Evolutionary conservation across 495 filamentous ascomycete genomes (phyloP).

Genomic region (Saxophila tyrrhenica): DNA sequence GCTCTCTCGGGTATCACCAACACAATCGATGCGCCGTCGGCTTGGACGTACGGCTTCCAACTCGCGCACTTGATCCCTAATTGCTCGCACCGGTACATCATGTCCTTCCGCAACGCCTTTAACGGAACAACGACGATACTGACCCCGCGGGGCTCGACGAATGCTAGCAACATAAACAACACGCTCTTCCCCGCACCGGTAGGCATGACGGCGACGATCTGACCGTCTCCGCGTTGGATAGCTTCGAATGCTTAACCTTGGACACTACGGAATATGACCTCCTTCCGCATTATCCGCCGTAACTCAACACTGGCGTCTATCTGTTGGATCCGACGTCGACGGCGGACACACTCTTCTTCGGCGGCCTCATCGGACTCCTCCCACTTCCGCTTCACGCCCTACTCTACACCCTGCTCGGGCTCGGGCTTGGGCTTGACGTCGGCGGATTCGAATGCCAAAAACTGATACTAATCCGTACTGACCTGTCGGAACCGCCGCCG

Average conservation of each 20-base stretch:
- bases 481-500: background rate
- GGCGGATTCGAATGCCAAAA: background rate
- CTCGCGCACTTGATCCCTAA: background rate
- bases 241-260: background rate
- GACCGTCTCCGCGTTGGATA: background rate
- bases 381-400: background rate
- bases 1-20: conserved; percentile 4
- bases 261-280: background rate
- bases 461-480: conserved; percentile 1
- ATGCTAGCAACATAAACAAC: conserved; percentile 3
- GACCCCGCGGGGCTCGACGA: background rate
- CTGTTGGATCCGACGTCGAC: background rate
- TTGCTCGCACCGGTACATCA: background rate
- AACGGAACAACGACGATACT: conserved; percentile 4
- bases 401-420: too few species aligned
- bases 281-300: background rate
- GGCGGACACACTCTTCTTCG: background rate
- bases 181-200: conserved; percentile 5
- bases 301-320: background rate
- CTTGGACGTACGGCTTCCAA: background rate
- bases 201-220: conserved; percentile 1
- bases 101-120: background rate
- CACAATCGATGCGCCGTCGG: conserved; percentile 1
- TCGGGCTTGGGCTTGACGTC: conserved; percentile 6
- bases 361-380: background rate